phyloP scores from a whole-genome alignment of 352 stramenopile species.

The Phytophthora uliginosa region DNA sequence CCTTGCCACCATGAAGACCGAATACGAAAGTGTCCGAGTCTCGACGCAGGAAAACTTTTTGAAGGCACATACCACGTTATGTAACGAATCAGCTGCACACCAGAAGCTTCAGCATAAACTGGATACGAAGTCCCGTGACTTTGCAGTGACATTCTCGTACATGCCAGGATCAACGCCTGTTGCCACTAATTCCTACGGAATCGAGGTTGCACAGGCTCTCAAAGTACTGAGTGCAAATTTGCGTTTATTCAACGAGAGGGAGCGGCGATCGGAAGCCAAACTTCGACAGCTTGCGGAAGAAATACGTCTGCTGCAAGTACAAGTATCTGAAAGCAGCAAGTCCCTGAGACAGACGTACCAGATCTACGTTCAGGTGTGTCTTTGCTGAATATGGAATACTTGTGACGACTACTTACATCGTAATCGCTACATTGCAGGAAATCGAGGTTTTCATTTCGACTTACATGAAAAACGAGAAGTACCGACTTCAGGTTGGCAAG shows the following conservation, averaged over 20 bases:
- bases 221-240: conserved; percentile 38
- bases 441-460: conserved; percentile 79
- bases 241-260: conserved; percentile 44
- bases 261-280: conserved; percentile 52
- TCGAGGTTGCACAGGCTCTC: conserved; percentile 43
- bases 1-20: conserved; percentile 81
- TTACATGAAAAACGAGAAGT: conserved; percentile 91
- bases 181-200: conserved; percentile 23
- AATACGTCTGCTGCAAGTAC: conserved; percentile 47
- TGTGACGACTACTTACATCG: neutral
- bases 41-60: conserved; percentile 77
- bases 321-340: conserved; percentile 44
- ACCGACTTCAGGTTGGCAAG: conserved; percentile 84
- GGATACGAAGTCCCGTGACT: conserved; percentile 61
- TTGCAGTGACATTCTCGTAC: conserved; percentile 37
- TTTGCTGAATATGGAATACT: neutral
- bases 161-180: conserved; percentile 36
- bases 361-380: conserved; percentile 69
- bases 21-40: conserved; percentile 71
- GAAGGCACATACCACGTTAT: conserved; percentile 58
- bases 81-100: conserved; percentile 51
- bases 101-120: conserved; percentile 74
- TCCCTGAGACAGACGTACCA: conserved; percentile 57
- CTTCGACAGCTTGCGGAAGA: conserved; percentile 61
- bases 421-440: conserved; percentile 47